Evolutionary conservation across 2,329 filamentous ascomycete genomes (phyloP), one percentile per base, ranked within the genome.

Genomic region (Calycina herbarum): DNA sequence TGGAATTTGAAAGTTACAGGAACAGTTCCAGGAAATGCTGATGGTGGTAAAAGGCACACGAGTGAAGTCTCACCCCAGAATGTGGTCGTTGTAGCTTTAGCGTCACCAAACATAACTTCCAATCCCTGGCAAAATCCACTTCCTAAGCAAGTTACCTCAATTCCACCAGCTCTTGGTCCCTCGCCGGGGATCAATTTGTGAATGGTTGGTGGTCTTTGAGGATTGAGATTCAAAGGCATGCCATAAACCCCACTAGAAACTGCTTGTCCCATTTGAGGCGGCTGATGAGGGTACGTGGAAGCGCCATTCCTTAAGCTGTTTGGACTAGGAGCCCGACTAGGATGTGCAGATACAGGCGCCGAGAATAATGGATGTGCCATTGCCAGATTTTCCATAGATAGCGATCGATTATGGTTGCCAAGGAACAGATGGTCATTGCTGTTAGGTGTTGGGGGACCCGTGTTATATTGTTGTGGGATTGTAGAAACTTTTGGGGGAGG

Each of bases 71-170:
- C 82, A 59, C 86, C 84, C 85, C 85, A 89, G 72, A 83, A 89
- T 5, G 85, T 87, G 1, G 86, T 88, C 1, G 85, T 86, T 0
- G 85, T 87, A 20, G 87, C 87, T 58, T 85, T 79, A 17, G 81
- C 82, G 67, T 89, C 86, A 24, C 94, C 94, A 76, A 97, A 97
- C 78, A 93, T 90, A 63, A 97, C 91, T 68, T 94, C 91, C 68
- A 96, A 83, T 1, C 87, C 87, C 77, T 90, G 89, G 69, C 88
- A 89, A 76, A 97, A 96, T 15, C 89, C 87, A 69, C 88, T 91
- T 20, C 94, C 93, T 8, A 96, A 82, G 64, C 95, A 86, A 0
- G 92, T 94, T 2, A 97, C 92, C 76, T 97, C 93, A 62, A 92
- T 93, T 54, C 93, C 93, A 66, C 93, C 93, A 42, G 86, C 87